These are phyloP conservation scores for Rubia peregrina DNA, from an alignment of 305 asterid genomes.

Conservation along the genomic window DNA sequence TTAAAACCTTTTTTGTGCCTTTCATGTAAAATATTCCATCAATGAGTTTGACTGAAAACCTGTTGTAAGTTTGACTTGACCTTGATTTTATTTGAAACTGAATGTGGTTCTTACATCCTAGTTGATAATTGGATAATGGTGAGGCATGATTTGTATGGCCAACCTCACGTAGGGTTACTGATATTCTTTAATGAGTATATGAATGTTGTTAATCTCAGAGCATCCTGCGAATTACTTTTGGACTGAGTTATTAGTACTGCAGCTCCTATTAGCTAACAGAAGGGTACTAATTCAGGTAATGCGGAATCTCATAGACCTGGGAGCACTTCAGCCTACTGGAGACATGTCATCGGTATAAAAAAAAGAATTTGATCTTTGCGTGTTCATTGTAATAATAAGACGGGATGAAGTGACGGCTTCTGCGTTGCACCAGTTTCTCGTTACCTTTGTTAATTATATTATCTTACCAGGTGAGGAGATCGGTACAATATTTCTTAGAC, in stretches of 20 bases:
- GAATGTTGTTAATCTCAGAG: too few species aligned
- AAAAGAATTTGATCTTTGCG: background rate
- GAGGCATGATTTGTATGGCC: background rate
- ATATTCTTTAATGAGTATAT: background rate
- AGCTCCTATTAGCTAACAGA: conserved; percentile 1
- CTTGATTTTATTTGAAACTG: background rate
- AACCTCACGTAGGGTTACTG: background rate
- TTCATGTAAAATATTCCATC: background rate
- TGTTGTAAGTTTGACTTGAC: background rate
- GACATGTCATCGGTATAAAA: conserved; percentile 71
- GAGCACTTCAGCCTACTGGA: conserved; percentile 96
- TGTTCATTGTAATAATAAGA: background rate
- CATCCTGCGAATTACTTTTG: background rate
- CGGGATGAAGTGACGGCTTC: background rate
- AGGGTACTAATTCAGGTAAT: conserved; percentile 50
- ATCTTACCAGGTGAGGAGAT: conserved; percentile 64
- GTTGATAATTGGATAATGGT: background rate
- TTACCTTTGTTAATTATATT: background rate
- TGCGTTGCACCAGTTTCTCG: background rate
- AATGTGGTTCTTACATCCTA: background rate
- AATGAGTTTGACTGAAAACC: too few species aligned
- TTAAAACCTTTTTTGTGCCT: background rate
- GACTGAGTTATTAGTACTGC: background rate
- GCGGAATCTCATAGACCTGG: conserved; percentile 77
- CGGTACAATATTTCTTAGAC: conserved; percentile 90